Percentiles rank a stretch among this genome's conserved stretches.
These are phyloP conservation scores for Moricandia arvensis DNA, from an alignment of 345 rosid genomes.

Conservation along the genomic window DNA sequence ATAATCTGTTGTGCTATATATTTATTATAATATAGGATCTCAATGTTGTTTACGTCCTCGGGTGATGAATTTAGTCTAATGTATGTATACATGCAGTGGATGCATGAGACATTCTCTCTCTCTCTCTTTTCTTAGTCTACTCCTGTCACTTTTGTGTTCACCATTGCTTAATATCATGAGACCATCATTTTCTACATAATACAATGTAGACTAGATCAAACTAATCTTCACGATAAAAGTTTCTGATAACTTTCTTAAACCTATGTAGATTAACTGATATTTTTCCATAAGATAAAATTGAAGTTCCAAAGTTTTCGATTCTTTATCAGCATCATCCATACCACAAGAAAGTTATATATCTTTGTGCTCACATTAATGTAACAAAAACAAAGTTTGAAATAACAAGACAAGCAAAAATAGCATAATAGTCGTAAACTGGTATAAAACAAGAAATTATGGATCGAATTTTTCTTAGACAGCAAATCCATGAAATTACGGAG, in stretches of 20 bases:
- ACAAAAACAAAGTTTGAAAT: background rate
- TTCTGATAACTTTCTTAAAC: no score
- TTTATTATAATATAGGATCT: background rate
- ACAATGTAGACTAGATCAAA: background rate
- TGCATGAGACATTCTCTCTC: slow-evolving; percentile 15
- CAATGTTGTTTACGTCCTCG: slow-evolving; percentile 4
- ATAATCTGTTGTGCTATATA: slow-evolving; percentile 6
- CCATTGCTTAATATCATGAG: background rate
- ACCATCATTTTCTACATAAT: slow-evolving; percentile 14
- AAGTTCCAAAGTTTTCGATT: background rate
- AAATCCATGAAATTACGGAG: slow-evolving; percentile 24
- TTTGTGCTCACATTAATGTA: background rate
- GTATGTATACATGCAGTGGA: slow-evolving; percentile 9
- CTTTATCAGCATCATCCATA: background rate
- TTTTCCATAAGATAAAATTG: background rate
- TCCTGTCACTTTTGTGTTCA: background rate
- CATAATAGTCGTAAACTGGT: background rate
- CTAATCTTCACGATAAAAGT: background rate
- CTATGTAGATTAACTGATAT: no score
- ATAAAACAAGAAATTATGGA: background rate
- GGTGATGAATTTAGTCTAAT: slow-evolving; percentile 22
- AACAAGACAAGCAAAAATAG: background rate
- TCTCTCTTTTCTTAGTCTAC: background rate
- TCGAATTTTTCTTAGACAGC: background rate
- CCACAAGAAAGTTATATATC: background rate